Conservation (phyloP, 2,329 filamentous ascomycete genomes). For the Trichoderma brevicompactum region DNA sequence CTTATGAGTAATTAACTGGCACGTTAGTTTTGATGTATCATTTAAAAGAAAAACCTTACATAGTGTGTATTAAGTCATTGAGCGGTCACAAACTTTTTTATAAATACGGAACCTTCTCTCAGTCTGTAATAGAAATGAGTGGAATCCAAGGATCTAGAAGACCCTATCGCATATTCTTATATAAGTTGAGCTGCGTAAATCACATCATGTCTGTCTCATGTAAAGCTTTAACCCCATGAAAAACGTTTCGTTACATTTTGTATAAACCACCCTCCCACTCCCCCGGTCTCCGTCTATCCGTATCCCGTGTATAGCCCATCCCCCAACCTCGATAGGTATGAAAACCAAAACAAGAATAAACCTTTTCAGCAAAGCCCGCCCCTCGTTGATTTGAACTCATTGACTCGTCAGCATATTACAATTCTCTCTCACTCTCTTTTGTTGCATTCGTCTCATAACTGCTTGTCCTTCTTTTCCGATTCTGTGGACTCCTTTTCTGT, state of each 20-base stretch:
- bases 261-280: constrained; percentile 2
- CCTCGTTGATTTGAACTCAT: constrained; percentile 22
- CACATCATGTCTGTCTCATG: not conserved
- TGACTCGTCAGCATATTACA: constrained; percentile 24
- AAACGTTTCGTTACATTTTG: constrained; percentile 1
- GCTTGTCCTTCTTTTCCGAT: constrained; percentile 30
- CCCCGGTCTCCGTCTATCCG: constrained; percentile 3
- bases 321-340: not conserved
- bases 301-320: constrained; percentile 8
- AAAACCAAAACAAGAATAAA: constrained; percentile 1
- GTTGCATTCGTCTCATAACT: not conserved
- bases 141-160: too few species aligned
- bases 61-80: constrained; percentile 1
- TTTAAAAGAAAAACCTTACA: not conserved
- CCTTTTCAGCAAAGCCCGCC: constrained; percentile 3
- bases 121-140: not conserved
- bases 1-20: constrained; percentile 22
- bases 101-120: not conserved
- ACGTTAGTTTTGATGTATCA: constrained; percentile 8
- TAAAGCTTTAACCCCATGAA: not conserved
- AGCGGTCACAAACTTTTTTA: not conserved
- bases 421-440: not conserved
- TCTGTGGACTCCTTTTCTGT: not conserved
- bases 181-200: constrained; percentile 7
- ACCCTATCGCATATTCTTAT: not conserved